Evolutionary conservation across 2,329 filamentous ascomycete genomes (phyloP).

Genomic region (Alternaria gansuensis): DNA sequence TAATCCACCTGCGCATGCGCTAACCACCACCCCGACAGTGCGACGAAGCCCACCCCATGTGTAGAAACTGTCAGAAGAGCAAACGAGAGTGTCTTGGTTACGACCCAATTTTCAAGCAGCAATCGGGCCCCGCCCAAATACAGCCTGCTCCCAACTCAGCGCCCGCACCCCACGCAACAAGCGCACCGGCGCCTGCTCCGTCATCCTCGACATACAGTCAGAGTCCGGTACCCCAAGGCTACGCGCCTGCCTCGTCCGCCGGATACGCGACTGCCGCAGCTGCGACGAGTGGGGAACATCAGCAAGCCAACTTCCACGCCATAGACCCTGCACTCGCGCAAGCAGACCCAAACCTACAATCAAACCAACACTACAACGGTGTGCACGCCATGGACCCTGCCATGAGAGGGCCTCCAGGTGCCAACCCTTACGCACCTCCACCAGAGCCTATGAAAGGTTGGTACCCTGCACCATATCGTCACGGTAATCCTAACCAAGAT

Average conservation of each 20-base stretch:
- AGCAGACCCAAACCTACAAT: conserved; percentile 44
- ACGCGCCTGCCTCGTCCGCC: conserved; percentile 57
- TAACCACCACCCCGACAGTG: conserved; percentile 68
- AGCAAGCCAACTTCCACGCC: conserved; percentile 64
- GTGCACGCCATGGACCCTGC: conserved; percentile 45
- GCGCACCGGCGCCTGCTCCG: conserved; percentile 46
- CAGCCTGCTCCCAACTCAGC: conserved; percentile 71
- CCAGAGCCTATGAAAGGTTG: conserved; percentile 45
- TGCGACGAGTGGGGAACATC: conserved; percentile 47
- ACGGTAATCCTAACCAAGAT: conserved; percentile 14
- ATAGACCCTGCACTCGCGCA: conserved; percentile 72
- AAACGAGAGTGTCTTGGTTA: conserved; percentile 88
- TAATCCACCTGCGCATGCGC: conserved; percentile 28
- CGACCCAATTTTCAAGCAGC: conserved; percentile 85
- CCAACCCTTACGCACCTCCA: conserved; percentile 27
- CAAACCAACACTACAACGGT: conserved; percentile 47
- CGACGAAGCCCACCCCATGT: conserved; percentile 92
- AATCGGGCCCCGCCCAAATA: conserved; percentile 73
- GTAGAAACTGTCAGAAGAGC: conserved; percentile 88
- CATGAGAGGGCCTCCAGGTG: conserved; percentile 40
- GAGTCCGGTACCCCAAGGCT: conserved; percentile 54
- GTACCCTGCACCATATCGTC: conserved; percentile 4
- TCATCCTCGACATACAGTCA: conserved; percentile 50
- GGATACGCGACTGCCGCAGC: conserved; percentile 49
- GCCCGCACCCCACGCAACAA: conserved; percentile 46